Evolutionary conservation across 495 filamentous ascomycete species (phyloP), one percentile per base, ranked within the genome.

Genomic region (Penicillium soppii): DNA sequence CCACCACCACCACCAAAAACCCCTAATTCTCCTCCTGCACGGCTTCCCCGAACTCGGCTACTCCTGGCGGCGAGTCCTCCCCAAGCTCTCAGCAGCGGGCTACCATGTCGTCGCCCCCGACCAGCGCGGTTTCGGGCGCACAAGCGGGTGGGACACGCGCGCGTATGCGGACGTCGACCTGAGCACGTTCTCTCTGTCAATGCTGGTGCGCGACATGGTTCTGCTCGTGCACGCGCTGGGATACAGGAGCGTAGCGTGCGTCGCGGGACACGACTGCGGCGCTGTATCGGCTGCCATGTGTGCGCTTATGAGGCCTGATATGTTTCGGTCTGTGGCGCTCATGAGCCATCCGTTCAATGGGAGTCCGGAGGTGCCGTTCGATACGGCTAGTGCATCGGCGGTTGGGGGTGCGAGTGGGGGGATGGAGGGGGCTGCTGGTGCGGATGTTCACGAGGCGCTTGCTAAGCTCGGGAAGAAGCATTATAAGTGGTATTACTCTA

Each of bases 401-500:
- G 50, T 17, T 36, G 55, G 50, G 30, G 44, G 52, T 39, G 27
- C 59, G 32, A 58, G 53, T 41, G 45, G 49, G 10, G 79, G 83
- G 50, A 43, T 33, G 3, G 53, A 56, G 16, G 55, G 47, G 13
- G 52, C 58, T 40, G 59, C 57, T 8, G 45, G 38, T n/a, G n/a
- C n/a, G 12, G 56, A 52, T 13, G 75, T 88, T 10, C 78, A 83
- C 41, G 70, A 71, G 30, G 77, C 78, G 16, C 71, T 89, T 7
- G 79, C 77, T 7, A 56, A 65, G 21, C 69, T 82, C 7, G 59
- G 72, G 3, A 62, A 82, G 30, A 88, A 88, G 53, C 82, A 88
- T 53, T 88, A 88, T 69, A 85, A 83, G 59, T 83, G 77, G 79
- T 87, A 88, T 63, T 87, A 88, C 58, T 84, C 81, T 1, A 82